Conservation (phyloP, 768 basidiomycete genomes). For the Agrocybe pediades region DNA sequence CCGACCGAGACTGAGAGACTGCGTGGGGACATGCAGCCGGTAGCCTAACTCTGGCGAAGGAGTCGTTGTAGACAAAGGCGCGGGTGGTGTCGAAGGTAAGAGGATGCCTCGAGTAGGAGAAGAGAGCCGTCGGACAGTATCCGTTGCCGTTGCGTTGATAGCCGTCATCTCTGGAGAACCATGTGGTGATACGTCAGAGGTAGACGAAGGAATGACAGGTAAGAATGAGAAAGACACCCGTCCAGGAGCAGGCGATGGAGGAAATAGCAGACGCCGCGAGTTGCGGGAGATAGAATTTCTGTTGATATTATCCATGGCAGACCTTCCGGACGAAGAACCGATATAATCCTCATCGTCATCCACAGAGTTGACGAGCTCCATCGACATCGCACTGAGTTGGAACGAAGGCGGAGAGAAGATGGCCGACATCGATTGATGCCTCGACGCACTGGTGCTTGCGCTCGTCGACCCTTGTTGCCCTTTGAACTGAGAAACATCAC, state of each 20-base stretch:
- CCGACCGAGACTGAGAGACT: slow-evolving; percentile 1
- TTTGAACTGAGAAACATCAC: not conserved
- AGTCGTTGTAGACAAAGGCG: not conserved
- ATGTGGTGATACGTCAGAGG: not conserved
- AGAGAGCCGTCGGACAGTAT: not conserved
- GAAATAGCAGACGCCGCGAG: slow-evolving; percentile 4
- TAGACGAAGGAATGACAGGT: slow-evolving; percentile 1
- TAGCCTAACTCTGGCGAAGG: not conserved
- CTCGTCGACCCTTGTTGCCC: not conserved
- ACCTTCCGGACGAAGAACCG: too few relatives aligned
- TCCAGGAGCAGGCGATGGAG: slow-evolving; percentile 14
- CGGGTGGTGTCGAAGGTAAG: not conserved
- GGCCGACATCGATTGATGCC: slow-evolving; percentile 24
- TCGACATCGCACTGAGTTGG: slow-evolving; percentile 2
- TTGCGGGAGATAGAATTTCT: slow-evolving; percentile 12
- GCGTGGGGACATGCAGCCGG: too few relatives aligned
- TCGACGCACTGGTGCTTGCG: slow-evolving; percentile 3
- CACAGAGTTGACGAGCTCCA: slow-evolving; percentile 9
- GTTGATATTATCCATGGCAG: slow-evolving; percentile 18
- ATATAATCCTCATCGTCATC: not conserved
- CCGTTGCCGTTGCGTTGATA: not conserved
- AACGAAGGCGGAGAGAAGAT: slow-evolving; percentile 8
- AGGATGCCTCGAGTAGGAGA: not conserved
- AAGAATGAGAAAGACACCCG: slow-evolving; percentile 11
- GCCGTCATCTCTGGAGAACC: not conserved